These are phyloP conservation scores for Trichoderma pleuroti DNA, from an alignment of 2,329 filamentous ascomycete species.

Conservation along the genomic window DNA sequence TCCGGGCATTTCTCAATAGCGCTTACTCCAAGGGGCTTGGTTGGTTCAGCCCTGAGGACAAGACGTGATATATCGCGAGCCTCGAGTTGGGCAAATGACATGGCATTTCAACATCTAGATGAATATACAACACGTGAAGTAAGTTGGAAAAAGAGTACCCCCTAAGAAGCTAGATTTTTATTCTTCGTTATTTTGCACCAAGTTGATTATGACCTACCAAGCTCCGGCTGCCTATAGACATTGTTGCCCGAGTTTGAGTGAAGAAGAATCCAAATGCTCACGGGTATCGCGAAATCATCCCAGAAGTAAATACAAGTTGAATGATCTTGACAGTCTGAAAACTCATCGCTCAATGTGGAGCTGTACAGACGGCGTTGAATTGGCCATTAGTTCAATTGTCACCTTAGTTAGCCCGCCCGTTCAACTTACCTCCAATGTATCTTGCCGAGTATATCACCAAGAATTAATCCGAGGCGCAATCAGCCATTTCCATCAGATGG, in stretches of 20 bases:
- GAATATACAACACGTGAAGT: not conserved
- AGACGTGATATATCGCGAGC: not conserved
- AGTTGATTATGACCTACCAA: not conserved
- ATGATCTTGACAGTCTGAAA: not conserved
- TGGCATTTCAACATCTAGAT: not conserved
- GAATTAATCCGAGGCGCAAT: not conserved
- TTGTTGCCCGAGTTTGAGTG: not conserved
- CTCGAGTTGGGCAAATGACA: not conserved
- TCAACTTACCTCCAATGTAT: not conserved
- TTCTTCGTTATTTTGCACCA: not conserved
- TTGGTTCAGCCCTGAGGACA: not conserved
- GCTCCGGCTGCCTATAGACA: not conserved
- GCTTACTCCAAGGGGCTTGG: not conserved
- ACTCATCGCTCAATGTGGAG: not conserved
- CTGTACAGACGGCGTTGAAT: not conserved
- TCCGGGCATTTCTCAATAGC: not conserved
- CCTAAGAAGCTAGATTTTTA: not conserved
- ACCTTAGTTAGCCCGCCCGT: not conserved
- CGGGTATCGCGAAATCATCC: not conserved
- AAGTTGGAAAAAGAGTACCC: not conserved
- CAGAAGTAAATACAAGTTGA: not conserved
- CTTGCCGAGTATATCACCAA: constrained; percentile 1
- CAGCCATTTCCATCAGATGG: not conserved
- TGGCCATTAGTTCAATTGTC: not conserved
- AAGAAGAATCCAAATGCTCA: not conserved